Evolutionary conservation across 2,329 filamentous ascomycete species (phyloP).

Genomic region (Fusarium scirpi): DNA sequence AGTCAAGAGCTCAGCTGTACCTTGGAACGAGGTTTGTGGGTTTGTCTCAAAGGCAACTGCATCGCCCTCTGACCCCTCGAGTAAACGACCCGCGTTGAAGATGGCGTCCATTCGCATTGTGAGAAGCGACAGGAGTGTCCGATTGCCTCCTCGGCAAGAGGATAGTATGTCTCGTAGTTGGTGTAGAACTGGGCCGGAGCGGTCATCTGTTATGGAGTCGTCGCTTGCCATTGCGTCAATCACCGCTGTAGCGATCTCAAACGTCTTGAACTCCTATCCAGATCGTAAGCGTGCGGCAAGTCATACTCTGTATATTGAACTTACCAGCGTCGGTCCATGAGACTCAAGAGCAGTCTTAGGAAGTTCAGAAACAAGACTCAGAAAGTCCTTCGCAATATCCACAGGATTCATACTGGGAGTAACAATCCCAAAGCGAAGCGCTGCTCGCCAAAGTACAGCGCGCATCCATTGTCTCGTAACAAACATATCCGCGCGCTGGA

Average conservation of each 20-base stretch:
- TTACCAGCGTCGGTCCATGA: slow-evolving; percentile 60
- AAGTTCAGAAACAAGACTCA: slow-evolving; percentile 57
- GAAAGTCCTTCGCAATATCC: slow-evolving; percentile 60
- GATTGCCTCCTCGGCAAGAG: slow-evolving; percentile 58
- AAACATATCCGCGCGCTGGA: slow-evolving; percentile 62
- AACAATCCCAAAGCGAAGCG: slow-evolving; percentile 51
- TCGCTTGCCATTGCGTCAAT: slow-evolving; percentile 54
- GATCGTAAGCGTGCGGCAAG: not conserved
- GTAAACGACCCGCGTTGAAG: slow-evolving; percentile 34
- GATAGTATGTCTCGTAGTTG: slow-evolving; percentile 56
- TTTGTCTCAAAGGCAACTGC: slow-evolving; percentile 26
- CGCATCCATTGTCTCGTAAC: slow-evolving; percentile 65
- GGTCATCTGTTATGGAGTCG: slow-evolving; percentile 38
- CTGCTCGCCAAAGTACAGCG: slow-evolving; percentile 60
- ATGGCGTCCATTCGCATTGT: slow-evolving; percentile 46
- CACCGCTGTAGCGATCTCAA: slow-evolving; percentile 60
- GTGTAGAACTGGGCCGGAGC: slow-evolving; percentile 52
- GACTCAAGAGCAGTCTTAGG: slow-evolving; percentile 62
- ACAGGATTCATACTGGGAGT: slow-evolving; percentile 53
- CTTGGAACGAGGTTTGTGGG: slow-evolving; percentile 28
- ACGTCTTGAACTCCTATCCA: slow-evolving; percentile 57
- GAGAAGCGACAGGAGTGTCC: slow-evolving; percentile 53
- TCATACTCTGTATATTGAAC: rapidly evolving
- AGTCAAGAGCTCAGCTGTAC: slow-evolving; percentile 31
- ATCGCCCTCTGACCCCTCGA: slow-evolving; percentile 13